Percentiles rank a stretch among this genome's conserved stretches.
phyloP scores from a whole-genome alignment of 2,329 filamentous ascomycete genomes.

The Diaporthe sp. region DNA sequence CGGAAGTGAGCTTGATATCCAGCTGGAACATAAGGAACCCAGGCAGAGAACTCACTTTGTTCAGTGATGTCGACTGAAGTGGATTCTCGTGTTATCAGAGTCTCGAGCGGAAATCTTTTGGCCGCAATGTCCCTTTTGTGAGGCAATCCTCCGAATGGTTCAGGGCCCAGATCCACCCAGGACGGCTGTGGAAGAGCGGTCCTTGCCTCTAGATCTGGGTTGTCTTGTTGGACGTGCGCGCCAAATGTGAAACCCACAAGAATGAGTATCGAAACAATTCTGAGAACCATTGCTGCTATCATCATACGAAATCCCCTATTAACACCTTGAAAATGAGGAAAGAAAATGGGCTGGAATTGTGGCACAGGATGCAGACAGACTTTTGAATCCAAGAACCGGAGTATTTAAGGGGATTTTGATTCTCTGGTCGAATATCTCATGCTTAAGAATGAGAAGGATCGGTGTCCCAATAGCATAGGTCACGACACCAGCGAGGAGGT shows the following conservation, averaged over 20 bases:
- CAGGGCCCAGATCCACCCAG: neutral
- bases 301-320: neutral
- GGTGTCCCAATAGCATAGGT: too few relatives aligned
- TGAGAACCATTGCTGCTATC: neutral
- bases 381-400: neutral
- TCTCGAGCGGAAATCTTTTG: neutral
- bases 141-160: neutral
- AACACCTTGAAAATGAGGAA: too few relatives aligned
- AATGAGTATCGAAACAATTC: neutral
- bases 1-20: neutral
- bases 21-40: neutral
- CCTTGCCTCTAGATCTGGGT: neutral
- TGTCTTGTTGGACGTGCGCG: neutral
- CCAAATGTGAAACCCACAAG: neutral
- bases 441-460: neutral
- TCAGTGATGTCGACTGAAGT: neutral
- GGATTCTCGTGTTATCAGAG: neutral
- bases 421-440: neutral
- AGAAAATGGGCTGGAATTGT: too few relatives aligned
- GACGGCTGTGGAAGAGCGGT: neutral
- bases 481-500: neutral
- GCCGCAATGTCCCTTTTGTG: neutral
- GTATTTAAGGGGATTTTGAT: too few relatives aligned
- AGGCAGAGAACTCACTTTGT: neutral
- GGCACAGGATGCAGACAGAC: neutral